Evolutionary conservation across 495 filamentous ascomycete species (phyloP).

Genomic region (Xylaria longipes): DNA sequence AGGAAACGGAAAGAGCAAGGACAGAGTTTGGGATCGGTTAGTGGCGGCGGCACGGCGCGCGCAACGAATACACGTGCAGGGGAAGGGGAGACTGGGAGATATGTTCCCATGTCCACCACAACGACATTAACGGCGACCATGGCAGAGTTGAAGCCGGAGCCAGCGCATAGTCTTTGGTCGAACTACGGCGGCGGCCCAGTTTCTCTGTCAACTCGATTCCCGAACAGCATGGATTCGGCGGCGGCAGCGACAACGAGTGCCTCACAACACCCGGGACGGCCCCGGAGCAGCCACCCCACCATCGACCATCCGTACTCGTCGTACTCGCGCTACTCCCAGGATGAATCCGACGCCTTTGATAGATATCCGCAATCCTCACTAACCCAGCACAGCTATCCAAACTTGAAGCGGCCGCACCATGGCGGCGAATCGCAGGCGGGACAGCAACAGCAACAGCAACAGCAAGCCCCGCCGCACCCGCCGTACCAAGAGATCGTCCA

Average conservation of each 20-base stretch:
- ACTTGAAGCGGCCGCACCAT: slow-evolving; percentile 57
- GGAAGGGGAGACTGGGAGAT: slow-evolving; percentile 38
- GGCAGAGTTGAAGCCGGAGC: slow-evolving; percentile 62
- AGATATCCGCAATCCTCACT: slow-evolving; percentile 53
- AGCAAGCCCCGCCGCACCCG: slow-evolving; percentile 38
- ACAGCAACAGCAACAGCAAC: slow-evolving; percentile 28
- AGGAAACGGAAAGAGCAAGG: slow-evolving; percentile 11
- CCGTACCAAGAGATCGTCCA: slow-evolving; percentile 61
- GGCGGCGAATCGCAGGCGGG: slow-evolving; percentile 45
- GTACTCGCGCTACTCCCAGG: slow-evolving; percentile 50
- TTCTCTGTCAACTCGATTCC: slow-evolving; percentile 54
- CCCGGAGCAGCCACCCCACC: slow-evolving; percentile 47
- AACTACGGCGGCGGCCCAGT: slow-evolving; percentile 57
- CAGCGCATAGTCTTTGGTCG: slow-evolving; percentile 58
- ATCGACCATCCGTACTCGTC: slow-evolving; percentile 52
- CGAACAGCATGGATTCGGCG: slow-evolving; percentile 51
- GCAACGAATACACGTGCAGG: slow-evolving; percentile 24
- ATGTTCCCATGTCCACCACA: slow-evolving; percentile 60
- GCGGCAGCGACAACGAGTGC: slow-evolving; percentile 45
- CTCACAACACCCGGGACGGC: slow-evolving; percentile 52
- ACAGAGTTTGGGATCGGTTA: slow-evolving; percentile 20
- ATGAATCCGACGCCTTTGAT: slow-evolving; percentile 54
- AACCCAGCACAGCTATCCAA: slow-evolving; percentile 61
- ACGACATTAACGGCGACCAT: slow-evolving; percentile 60
- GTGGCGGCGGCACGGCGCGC: slow-evolving; percentile 35